These are phyloP conservation scores for Cyberlindnera subsufficiens DNA, from an alignment of 805 yeast species.

Conservation along the genomic window DNA sequence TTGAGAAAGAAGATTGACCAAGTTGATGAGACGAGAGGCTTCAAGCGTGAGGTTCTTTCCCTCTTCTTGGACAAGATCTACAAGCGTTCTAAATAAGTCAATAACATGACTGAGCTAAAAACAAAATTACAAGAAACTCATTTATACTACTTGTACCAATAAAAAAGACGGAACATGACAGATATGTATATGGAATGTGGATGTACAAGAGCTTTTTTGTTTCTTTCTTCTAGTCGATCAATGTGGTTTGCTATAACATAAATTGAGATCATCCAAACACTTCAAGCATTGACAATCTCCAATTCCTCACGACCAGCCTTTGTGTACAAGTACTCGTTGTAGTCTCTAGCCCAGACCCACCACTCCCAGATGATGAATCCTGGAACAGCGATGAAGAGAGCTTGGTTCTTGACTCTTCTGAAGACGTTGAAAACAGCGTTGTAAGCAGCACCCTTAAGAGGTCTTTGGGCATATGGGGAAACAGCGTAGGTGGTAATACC, in stretches of 20 bases:
- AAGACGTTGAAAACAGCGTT: constrained; percentile 85
- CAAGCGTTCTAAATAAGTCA: constrained; percentile 75
- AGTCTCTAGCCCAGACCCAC: constrained; percentile 84
- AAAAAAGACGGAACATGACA: neutral
- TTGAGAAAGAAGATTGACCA: constrained; percentile 59
- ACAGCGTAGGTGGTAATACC: constrained; percentile 84
- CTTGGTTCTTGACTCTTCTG: constrained; percentile 90
- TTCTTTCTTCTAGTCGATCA: too few relatives aligned
- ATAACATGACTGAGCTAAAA: neutral
- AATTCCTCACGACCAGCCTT: constrained; percentile 97
- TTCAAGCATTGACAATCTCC: constrained; percentile 48
- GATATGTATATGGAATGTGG: neutral
- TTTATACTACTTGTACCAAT: neutral
- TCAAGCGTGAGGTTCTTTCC: constrained; percentile 79
- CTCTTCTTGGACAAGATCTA: constrained; percentile 86
- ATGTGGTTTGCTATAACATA: neutral
- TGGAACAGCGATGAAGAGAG: constrained; percentile 72
- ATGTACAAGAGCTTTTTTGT: too few relatives aligned
- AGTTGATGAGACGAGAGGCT: constrained; percentile 89
- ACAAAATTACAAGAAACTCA: neutral
- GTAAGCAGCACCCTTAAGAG: constrained; percentile 81
- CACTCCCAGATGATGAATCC: constrained; percentile 75
- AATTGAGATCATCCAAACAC: neutral
- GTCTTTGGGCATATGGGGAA: constrained; percentile 90
- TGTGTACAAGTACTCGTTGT: constrained; percentile 91